Conservation (phyloP, 495 filamentous ascomycete genomes). For the Hypoxylon subgilvum region DNA sequence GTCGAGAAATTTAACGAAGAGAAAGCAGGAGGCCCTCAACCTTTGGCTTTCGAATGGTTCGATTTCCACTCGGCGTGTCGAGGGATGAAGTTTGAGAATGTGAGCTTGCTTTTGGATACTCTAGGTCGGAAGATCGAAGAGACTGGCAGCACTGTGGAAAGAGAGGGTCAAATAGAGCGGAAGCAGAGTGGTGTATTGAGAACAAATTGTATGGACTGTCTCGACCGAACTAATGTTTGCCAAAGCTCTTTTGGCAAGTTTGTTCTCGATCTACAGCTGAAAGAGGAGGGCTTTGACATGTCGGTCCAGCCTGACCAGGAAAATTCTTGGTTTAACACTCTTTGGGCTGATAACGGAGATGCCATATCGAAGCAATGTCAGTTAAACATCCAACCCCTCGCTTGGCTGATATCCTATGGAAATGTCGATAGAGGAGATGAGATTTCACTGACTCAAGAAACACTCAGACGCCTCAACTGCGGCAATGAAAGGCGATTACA, state of each 20-base stretch:
- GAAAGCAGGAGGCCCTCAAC: conserved; percentile 45
- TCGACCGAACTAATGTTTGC: conserved; percentile 91
- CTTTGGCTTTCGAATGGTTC: conserved; percentile 84
- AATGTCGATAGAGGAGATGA: conserved; percentile 11
- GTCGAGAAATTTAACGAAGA: conserved; percentile 67
- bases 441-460: conserved; percentile 45
- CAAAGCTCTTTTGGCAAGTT: conserved; percentile 83
- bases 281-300: conserved; percentile 74
- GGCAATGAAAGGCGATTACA: conserved; percentile 94
- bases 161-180: conserved; percentile 52
- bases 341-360: conserved; percentile 95
- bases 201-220: conserved; percentile 97
- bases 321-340: conserved; percentile 88
- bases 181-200: conserved; percentile 77
- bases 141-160: conserved; percentile 67
- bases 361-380: conserved; percentile 69
- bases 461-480: conserved; percentile 78
- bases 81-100: conserved; percentile 97
- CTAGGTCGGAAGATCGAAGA: conserved; percentile 67
- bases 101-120: conserved; percentile 73
- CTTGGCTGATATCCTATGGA: background rate
- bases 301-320: conserved; percentile 70
- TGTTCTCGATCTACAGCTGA: conserved; percentile 77
- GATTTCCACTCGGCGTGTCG: conserved; percentile 90
- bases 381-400: background rate